Percentiles rank a stretch among this genome's conserved stretches.
These are phyloP conservation scores for Cytospora paraplurivora DNA, from an alignment of 2,329 filamentous ascomycete species.

Conservation along the genomic window DNA sequence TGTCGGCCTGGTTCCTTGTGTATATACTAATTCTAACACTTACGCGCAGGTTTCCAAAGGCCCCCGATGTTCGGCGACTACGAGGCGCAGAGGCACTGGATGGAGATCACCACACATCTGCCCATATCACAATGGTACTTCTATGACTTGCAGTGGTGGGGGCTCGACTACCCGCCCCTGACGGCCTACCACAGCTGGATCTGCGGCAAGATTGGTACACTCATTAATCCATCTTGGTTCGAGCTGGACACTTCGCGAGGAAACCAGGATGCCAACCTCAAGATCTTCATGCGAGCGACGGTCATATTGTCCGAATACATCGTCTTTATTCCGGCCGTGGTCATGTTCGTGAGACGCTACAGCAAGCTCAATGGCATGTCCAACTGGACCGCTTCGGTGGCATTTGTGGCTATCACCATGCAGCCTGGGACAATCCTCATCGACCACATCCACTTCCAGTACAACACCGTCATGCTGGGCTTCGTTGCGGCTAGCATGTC, in stretches of 20 bases:
- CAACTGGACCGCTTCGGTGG: slow-evolving; percentile 80
- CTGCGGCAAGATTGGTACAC: slow-evolving; percentile 79
- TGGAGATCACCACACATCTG: slow-evolving; percentile 90
- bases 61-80: slow-evolving; percentile 97
- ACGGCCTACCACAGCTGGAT: slow-evolving; percentile 98
- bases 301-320: slow-evolving; percentile 91
- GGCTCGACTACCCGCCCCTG: slow-evolving; percentile 93
- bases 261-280: slow-evolving; percentile 74
- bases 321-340: slow-evolving; percentile 79
- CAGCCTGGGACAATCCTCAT: slow-evolving; percentile 89
- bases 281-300: slow-evolving; percentile 94
- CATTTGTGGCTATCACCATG: slow-evolving; percentile 86
- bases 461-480: slow-evolving; percentile 98
- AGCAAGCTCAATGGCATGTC: slow-evolving; percentile 75
- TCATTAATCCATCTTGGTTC: slow-evolving; percentile 86
- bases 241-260: slow-evolving; percentile 80
- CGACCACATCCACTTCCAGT: slow-evolving; percentile 96
- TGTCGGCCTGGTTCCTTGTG: background rate
- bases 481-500: slow-evolving; percentile 85
- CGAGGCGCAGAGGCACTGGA: slow-evolving; percentile 97
- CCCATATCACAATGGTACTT: slow-evolving; percentile 97
- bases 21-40: slow-evolving; percentile 23
- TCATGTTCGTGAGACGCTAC: slow-evolving; percentile 83
- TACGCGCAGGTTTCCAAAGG: slow-evolving; percentile 64
- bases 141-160: slow-evolving; percentile 96